Evolutionary conservation across 2,329 filamentous ascomycete species (phyloP).

Genomic region (Curvularia verruculosa): DNA sequence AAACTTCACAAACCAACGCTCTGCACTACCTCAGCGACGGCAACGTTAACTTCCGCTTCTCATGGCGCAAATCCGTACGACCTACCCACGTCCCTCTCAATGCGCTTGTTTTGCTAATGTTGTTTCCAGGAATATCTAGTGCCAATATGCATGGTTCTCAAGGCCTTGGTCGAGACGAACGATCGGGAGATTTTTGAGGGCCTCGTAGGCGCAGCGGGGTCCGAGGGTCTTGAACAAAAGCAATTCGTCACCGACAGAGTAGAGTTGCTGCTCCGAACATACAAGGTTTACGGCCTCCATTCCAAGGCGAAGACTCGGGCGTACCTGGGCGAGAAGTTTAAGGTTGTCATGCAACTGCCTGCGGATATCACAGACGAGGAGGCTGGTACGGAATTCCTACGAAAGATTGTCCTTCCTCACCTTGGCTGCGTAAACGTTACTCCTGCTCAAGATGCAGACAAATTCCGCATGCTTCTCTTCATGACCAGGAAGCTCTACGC

Average conservation of each 20-base stretch:
- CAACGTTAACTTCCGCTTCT: conserved; percentile 96
- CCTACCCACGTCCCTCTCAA: no score
- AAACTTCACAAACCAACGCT: conserved; percentile 96
- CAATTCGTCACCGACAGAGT: conserved; percentile 91
- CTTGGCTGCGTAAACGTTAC: conserved; percentile 85
- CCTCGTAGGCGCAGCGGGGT: conserved; percentile 78
- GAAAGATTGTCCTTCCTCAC: conserved; percentile 89
- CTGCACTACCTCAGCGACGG: conserved; percentile 95
- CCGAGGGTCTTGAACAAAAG: conserved; percentile 81
- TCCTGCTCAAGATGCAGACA: conserved; percentile 83
- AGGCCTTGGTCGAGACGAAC: conserved; percentile 93
- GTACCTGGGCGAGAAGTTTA: conserved; percentile 89
- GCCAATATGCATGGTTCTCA: conserved; percentile 94
- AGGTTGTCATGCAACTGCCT: conserved; percentile 82
- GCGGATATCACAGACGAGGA: conserved; percentile 86
- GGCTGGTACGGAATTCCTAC: conserved; percentile 87
- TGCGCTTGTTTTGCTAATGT: neutral
- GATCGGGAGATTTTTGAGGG: conserved; percentile 95
- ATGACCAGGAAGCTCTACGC: conserved; percentile 97
- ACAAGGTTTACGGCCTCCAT: conserved; percentile 88
- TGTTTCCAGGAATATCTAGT: conserved; percentile 77
- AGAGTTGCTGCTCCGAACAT: conserved; percentile 88
- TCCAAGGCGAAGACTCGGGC: conserved; percentile 80
- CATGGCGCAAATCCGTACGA: conserved; percentile 81
- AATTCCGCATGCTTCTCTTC: conserved; percentile 91